Evolutionary conservation across 2,329 filamentous ascomycete genomes (phyloP), one percentile per base, ranked within the genome.

Genomic region (Colletotrichum sp.): DNA sequence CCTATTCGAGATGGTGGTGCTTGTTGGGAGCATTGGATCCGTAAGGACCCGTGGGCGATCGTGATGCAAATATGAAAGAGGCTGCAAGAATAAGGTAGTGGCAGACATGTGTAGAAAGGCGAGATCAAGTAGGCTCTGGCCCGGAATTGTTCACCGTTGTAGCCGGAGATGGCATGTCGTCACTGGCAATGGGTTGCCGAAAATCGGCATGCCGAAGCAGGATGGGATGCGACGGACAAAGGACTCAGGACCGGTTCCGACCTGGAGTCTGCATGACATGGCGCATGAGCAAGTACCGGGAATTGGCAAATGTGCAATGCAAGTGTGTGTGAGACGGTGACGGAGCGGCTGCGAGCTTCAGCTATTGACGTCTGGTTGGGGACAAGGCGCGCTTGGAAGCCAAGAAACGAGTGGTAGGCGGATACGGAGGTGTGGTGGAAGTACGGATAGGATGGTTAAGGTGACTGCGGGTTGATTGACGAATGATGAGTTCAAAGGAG

Each of bases 271-370:
- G 68, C 68, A 71, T 73, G 71, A 63, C 62, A 70, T 66, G 34
- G 68, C 55, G 57, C 68, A 66, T 73, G 68, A 36, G 57, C 16
- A 66, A 66, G 61, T 73, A 61, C 70, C 70, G 70, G 59, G 57
- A n/a, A 21, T 61, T 66, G 21, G 62, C 55, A 36, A 71, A 31
- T 36, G 55, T 29, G 38, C 21, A 36, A 66, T 71, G 68, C 62
- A 58, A 21, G 38, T 47, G 38, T 47, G 38, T 47, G 38, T 47
- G 38, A 38, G 62, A 57, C 58, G 62, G 57, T 57, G 24, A 57
- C 27, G 62, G 36, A 38, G 72, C 34, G 55, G 62, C 24, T 65
- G 68, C 34, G 33, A 27, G 18, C 29, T 59, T 43, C 61, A 70
- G 15, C 27, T 61, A 70, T 66, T 34, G 34, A 72, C 38, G 36